Conservation (phyloP, 208 protist species). For the Acanthamoeba lenticulata region DNA sequence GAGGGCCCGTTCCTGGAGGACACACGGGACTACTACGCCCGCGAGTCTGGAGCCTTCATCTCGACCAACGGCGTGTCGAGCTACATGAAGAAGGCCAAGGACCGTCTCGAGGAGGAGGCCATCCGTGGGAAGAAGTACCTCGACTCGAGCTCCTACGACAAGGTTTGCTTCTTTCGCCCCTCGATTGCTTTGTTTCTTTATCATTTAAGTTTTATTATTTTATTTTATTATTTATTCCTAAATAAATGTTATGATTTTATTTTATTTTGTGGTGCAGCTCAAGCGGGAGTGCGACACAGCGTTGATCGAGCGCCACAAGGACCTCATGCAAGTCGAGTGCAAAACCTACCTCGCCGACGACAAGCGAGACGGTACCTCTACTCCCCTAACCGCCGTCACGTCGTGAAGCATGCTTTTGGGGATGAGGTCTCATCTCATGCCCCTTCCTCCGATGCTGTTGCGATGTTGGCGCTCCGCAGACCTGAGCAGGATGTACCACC, state of each 20-base stretch:
- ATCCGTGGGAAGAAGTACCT: conserved; percentile 79
- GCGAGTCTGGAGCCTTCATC: conserved; percentile 81
- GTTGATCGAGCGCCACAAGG: conserved; percentile 32
- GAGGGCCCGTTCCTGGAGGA: conserved; percentile 80
- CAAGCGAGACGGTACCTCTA: conserved; percentile 61
- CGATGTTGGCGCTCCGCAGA: conserved; percentile 59
- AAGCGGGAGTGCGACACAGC: conserved; percentile 6
- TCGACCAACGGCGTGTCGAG: conserved; percentile 80
- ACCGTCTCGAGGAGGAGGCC: conserved; percentile 83
- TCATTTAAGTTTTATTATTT: no score
- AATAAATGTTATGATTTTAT: not conserved
- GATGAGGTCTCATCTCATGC: not conserved
- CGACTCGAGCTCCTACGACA: conserved; percentile 69
- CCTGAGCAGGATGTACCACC: conserved; percentile 80
- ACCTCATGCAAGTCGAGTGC: conserved; percentile 75
- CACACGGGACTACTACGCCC: conserved; percentile 82
- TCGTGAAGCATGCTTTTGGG: not conserved
- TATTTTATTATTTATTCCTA: not conserved
- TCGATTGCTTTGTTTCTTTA: not conserved
- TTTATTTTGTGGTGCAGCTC: not conserved
- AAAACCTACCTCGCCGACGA: conserved; percentile 79
- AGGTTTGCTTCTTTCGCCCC: not conserved
- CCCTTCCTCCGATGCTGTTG: not conserved
- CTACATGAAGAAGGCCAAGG: conserved; percentile 88
- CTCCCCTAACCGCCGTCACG: not conserved